phyloP scores from a whole-genome alignment of 148 eudicot species.

The Rhododendron mucronatum region DNA sequence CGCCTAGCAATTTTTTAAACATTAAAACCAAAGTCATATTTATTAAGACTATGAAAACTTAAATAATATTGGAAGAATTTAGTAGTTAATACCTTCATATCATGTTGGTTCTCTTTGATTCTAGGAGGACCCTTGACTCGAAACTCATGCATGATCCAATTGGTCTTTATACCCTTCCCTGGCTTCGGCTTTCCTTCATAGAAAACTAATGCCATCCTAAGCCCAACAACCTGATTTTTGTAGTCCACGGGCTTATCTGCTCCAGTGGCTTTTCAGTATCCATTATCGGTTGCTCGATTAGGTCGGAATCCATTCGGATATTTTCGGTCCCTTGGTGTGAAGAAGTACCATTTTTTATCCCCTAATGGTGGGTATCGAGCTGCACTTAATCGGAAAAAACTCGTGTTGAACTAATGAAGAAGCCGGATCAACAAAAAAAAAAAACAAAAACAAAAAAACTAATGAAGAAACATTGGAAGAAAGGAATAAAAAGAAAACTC shows the following conservation, averaged over 20 bases:
- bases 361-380: background rate
- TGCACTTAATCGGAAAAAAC: background rate
- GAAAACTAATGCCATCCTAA: conserved; percentile 24
- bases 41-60: no score
- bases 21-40: no score
- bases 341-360: conserved; percentile 34
- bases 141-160: conserved; percentile 34
- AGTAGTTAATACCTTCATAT: conserved; percentile 18
- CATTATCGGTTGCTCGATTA: conserved; percentile 21
- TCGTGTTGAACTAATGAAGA: no score
- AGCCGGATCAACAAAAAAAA: no score
- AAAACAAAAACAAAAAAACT: no score
- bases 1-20: no score
- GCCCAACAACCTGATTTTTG: background rate
- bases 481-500: background rate
- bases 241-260: conserved; percentile 16
- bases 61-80: background rate
- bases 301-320: conserved; percentile 32
- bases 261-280: conserved; percentile 43
- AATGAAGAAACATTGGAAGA: no score
- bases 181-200: conserved; percentile 20
- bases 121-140: background rate
- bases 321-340: conserved; percentile 32
- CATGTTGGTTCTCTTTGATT: background rate
- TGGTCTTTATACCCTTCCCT: conserved; percentile 9